phyloP scores from a whole-genome alignment of 768 basidiomycete species.

The Dendrothele bispora region DNA sequence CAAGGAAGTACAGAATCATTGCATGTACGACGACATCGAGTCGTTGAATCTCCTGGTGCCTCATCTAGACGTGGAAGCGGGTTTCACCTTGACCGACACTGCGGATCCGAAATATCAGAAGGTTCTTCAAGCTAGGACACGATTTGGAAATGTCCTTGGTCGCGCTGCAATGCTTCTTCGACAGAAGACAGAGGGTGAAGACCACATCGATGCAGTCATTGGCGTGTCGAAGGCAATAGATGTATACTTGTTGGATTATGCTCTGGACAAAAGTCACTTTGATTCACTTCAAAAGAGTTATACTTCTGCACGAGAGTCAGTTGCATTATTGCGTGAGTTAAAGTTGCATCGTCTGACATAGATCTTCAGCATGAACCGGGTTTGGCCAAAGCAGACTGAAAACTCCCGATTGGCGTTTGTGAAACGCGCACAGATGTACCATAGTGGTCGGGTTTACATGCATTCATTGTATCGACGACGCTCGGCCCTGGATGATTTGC shows the following conservation, averaged over 20 bases:
- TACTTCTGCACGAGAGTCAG: constrained; percentile 57
- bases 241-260: constrained; percentile 72
- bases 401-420: constrained; percentile 74
- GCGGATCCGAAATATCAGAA: constrained; percentile 73
- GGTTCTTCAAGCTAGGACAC: constrained; percentile 52
- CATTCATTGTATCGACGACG: constrained; percentile 74
- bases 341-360: background rate
- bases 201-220: constrained; percentile 85
- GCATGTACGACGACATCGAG: constrained; percentile 62
- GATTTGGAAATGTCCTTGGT: constrained; percentile 70
- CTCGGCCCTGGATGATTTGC: constrained; percentile 68
- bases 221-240: constrained; percentile 73
- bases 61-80: constrained; percentile 67
- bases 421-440: constrained; percentile 79
- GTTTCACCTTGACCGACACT: constrained; percentile 73
- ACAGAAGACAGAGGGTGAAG: constrained; percentile 64
- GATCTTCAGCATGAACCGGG: constrained; percentile 54
- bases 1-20: constrained; percentile 57
- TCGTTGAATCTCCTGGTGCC: constrained; percentile 68
- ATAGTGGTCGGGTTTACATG: constrained; percentile 74
- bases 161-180: constrained; percentile 65
- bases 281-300: constrained; percentile 68
- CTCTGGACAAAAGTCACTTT: constrained; percentile 56
- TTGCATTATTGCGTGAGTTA: background rate
- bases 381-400: constrained; percentile 70